Evolutionary conservation across 352 stramenopile species (phyloP).

Genomic region (Elongisporangium undulatum): DNA sequence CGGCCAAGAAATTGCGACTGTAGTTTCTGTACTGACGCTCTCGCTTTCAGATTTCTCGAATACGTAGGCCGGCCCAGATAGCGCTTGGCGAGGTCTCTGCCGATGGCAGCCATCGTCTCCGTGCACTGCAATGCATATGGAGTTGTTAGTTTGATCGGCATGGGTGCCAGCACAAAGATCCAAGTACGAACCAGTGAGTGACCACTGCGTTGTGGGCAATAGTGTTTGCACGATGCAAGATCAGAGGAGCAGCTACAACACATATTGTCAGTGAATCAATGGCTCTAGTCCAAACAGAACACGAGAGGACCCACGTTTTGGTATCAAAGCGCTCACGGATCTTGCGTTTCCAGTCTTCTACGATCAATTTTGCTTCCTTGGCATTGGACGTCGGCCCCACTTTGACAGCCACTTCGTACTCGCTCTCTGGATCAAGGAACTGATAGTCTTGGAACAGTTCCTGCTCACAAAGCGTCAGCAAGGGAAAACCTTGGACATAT

Average conservation of each 20-base stretch:
- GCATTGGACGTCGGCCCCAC: constrained; percentile 45
- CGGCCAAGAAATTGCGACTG: constrained; percentile 58
- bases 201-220: constrained; percentile 60
- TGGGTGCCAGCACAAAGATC: not conserved
- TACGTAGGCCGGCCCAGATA: constrained; percentile 59
- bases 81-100: constrained; percentile 52
- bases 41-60: constrained; percentile 53
- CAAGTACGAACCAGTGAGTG: constrained; percentile 50
- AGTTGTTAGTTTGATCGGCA: not conserved
- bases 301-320: constrained; percentile 24
- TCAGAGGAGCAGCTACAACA: constrained; percentile 45
- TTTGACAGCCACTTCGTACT: constrained; percentile 75
- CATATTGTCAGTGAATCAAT: constrained; percentile 1
- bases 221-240: constrained; percentile 39
- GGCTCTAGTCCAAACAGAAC: not conserved
- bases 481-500: too few relatives aligned
- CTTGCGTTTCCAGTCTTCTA: constrained; percentile 53
- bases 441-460: constrained; percentile 86
- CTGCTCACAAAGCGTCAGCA: constrained; percentile 16
- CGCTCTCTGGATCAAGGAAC: constrained; percentile 69
- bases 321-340: constrained; percentile 48
- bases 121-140: constrained; percentile 36
- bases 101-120: constrained; percentile 55
- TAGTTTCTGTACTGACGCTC: constrained; percentile 64
- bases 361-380: constrained; percentile 42